Evolutionary conservation across 805 yeast species (phyloP).

Genomic region (Lachancea dasiensis): DNA sequence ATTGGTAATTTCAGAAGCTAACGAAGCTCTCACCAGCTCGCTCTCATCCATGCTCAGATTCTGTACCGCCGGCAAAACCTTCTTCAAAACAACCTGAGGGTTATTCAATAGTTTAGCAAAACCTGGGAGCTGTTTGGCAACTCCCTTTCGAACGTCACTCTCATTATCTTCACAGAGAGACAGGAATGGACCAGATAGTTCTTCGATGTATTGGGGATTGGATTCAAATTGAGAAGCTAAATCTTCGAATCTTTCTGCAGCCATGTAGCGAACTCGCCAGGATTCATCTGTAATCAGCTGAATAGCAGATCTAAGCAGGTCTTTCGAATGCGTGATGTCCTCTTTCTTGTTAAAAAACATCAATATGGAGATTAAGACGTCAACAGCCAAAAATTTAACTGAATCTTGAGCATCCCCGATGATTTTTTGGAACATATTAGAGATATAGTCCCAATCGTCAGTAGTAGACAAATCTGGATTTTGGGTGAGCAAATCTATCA

Average conservation of each 20-base stretch:
- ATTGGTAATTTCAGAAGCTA: conserved; percentile 83
- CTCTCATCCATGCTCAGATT: conserved; percentile 84
- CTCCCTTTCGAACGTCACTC: conserved; percentile 94
- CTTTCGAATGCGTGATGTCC: conserved; percentile 55
- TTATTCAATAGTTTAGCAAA: conserved; percentile 49
- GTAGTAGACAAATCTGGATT: conserved; percentile 42
- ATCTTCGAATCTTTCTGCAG: conserved; percentile 84
- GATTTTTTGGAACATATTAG: conserved; percentile 74
- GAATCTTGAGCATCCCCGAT: conserved; percentile 89
- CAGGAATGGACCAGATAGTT: conserved; percentile 57
- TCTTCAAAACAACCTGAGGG: conserved; percentile 50
- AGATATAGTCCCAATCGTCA: conserved; percentile 69
- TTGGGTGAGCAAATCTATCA: conserved; percentile 56
- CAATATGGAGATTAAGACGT: conserved; percentile 77
- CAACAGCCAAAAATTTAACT: conserved; percentile 84
- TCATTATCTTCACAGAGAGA: conserved; percentile 83
- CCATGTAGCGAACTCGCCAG: conserved; percentile 98
- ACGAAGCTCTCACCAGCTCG: conserved; percentile 87
- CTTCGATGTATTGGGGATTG: conserved; percentile 46
- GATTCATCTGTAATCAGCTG: conserved; percentile 79
- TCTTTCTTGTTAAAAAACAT: conserved; percentile 54
- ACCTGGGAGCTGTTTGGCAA: conserved; percentile 84
- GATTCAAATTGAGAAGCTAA: conserved; percentile 61
- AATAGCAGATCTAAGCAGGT: conserved; percentile 58
- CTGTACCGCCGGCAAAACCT: conserved; percentile 77